Conservation (phyloP, 106 monocot genomes). For the Iris macrosiphon region DNA sequence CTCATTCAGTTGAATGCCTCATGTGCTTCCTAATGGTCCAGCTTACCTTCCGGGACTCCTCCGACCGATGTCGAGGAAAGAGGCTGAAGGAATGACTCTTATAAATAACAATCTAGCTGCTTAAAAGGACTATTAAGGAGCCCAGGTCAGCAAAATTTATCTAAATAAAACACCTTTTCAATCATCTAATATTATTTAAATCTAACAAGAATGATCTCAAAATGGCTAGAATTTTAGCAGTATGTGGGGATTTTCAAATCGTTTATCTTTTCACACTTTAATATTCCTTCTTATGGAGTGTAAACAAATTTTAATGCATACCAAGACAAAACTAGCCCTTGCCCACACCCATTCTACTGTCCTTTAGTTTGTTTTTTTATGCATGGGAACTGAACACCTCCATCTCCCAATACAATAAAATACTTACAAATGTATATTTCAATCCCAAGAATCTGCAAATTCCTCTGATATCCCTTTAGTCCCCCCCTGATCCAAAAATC, state of each 20-base stretch:
- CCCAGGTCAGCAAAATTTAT: conserved; percentile 13
- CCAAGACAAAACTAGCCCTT: conserved; percentile 6
- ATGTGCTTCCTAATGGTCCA: conserved; percentile 13
- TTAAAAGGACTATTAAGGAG: conserved; percentile 6
- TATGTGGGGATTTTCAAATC: conserved; percentile 10
- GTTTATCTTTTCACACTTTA: conserved; percentile 22
- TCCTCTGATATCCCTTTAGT: conserved; percentile 22
- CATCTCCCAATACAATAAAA: conserved; percentile 23
- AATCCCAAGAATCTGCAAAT: conserved; percentile 34
- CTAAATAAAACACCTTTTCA: not conserved
- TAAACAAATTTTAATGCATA: conserved; percentile 5
- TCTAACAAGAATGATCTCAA: conserved; percentile 9
- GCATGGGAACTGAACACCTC: conserved; percentile 20
- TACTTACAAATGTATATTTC: conserved; percentile 12
- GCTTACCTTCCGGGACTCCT: conserved; percentile 7
- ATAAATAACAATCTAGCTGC: conserved; percentile 24
- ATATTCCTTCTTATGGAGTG: conserved; percentile 9
- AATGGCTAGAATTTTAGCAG: conserved; percentile 13
- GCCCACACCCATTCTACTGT: conserved; percentile 1
- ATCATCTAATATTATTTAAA: not conserved
- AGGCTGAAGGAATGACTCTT: conserved; percentile 18
- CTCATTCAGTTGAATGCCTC: conserved; percentile 1
- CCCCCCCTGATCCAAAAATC: conserved; percentile 49
- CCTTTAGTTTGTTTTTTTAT: conserved; percentile 22
- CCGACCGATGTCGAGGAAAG: not conserved